Evolutionary conservation across 257 asterid species (phyloP).

Genomic region (Solanum megistacrolobum): DNA sequence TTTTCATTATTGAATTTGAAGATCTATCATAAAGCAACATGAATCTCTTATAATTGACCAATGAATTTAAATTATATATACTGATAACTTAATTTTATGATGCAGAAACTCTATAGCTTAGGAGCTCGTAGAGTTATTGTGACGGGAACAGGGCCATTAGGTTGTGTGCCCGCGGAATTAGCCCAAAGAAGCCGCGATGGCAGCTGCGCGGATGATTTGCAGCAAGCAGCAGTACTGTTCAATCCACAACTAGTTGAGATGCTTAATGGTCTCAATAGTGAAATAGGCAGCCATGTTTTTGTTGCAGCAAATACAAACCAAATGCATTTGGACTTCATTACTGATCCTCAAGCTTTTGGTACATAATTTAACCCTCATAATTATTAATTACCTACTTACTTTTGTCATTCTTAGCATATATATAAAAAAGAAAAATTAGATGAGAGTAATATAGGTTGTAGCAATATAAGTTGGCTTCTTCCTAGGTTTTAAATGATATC

Average conservation of each 20-base stretch:
- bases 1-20: background rate
- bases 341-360: conserved; percentile 58
- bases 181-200: conserved; percentile 51
- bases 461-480: background rate
- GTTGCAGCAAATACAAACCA: conserved; percentile 51
- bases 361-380: background rate
- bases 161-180: conserved; percentile 80
- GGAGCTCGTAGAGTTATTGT: conserved; percentile 72
- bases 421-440: background rate
- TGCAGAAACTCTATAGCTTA: conserved; percentile 37
- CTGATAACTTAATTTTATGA: background rate
- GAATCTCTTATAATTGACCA: background rate
- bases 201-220: conserved; percentile 48
- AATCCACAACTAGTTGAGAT: conserved; percentile 51
- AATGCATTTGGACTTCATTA: conserved; percentile 51
- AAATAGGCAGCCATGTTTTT: conserved; percentile 39
- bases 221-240: conserved; percentile 47
- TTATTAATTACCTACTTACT: background rate
- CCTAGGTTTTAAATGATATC: background rate
- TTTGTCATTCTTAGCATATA: background rate
- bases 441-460: background rate
- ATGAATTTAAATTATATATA: background rate
- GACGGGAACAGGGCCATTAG: conserved; percentile 85
- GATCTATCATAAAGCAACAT: background rate
- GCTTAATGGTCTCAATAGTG: conserved; percentile 40